Base-by-base conservation (phyloP, 116 monocot species). In the Dioscorea cayenensis region DNA sequence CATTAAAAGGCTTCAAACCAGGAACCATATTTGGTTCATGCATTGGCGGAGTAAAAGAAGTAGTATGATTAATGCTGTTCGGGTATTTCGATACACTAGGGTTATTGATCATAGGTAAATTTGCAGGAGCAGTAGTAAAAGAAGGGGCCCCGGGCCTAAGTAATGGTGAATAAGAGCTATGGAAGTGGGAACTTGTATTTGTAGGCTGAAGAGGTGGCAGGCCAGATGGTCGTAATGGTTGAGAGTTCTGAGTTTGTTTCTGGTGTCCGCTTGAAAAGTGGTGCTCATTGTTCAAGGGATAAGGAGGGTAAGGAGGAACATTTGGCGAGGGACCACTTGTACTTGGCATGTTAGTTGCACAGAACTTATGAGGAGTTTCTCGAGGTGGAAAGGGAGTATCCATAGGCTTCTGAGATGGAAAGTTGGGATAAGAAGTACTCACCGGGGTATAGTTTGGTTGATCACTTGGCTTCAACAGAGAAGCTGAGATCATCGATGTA, bases 341-440 rank as follows among this genome's bases (percentile, higher is more conserved):
- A 5, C 51, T 37, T 16, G 65, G 71, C 51, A 29, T 69, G 36
- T 43, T 43, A 43, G 43, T 43, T 43, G 58, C 62, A 61, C 71
- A 77, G 74, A 77, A 80, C 28, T 77, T 27, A 72, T 83, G 82
- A 21, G 83, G 80, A 36, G 80, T 74, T 62, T 65, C 77, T 73
- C 68, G 79, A 19, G 77, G n/a, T 29, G 74, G 36, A 68, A 50
- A 60, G 10, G n/a, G 17, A 38, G 66, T 55, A 50, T 63, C 43
- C 7, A 6, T 43, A 43, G 43, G 43, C 43, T 43, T 43, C 43
- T 43, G 43, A 8, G 43, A 12, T 43, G 43, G 43, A 3, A 43
- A 43, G 43, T 43, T 43, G 12, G 43, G 43, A 43, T 12, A 12
- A 43, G 43, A 43, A 43, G 43, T 8, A 43, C 43, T 43, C 43